Conservation (phyloP, 1,284 basidiomycete genomes). For the Pseudozyma sp. region DNA sequence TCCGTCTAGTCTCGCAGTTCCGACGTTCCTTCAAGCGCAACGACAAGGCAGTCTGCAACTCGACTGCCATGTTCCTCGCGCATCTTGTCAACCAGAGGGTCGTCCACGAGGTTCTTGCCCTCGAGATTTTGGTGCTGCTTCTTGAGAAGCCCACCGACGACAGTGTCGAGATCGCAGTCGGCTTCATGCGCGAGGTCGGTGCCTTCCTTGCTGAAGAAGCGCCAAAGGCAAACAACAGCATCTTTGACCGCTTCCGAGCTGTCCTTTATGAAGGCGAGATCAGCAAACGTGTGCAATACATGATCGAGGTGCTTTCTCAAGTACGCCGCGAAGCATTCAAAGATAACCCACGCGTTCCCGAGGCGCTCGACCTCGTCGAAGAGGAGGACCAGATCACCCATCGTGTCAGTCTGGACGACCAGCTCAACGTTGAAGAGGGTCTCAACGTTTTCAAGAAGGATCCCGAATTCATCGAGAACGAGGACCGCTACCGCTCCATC, state of each 20-base stretch:
- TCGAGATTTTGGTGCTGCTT: conserved; percentile 92
- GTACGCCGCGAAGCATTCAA: conserved; percentile 98
- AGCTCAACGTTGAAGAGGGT: conserved; percentile 91
- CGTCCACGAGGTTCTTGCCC: conserved; percentile 91
- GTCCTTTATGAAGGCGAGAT: conserved; percentile 95
- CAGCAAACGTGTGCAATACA: conserved; percentile 96
- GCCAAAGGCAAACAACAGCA: conserved; percentile 90
- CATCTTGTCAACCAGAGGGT: conserved; percentile 97
- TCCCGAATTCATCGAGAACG: conserved; percentile 86
- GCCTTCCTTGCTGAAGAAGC: conserved; percentile 93
- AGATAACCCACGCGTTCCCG: conserved; percentile 92
- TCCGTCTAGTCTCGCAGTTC: conserved; percentile 92
- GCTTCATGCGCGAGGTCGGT: conserved; percentile 96
- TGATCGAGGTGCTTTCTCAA: conserved; percentile 85
- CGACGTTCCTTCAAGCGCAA: conserved; percentile 94
- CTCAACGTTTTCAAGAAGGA: conserved; percentile 97
- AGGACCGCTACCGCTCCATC: conserved; percentile 91
- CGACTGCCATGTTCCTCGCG: conserved; percentile 93
- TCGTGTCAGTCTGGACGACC: conserved; percentile 88
- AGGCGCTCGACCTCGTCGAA: conserved; percentile 94
- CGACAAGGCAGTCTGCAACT: conserved; percentile 96
- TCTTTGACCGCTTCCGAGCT: conserved; percentile 94
- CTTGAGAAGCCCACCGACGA: conserved; percentile 96
- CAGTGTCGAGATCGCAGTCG: conserved; percentile 96
- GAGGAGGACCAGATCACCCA: conserved; percentile 95